These are phyloP conservation scores for Dianthus caryophyllus DNA, from an alignment of 148 eudicot species.

Conservation along the genomic window DNA sequence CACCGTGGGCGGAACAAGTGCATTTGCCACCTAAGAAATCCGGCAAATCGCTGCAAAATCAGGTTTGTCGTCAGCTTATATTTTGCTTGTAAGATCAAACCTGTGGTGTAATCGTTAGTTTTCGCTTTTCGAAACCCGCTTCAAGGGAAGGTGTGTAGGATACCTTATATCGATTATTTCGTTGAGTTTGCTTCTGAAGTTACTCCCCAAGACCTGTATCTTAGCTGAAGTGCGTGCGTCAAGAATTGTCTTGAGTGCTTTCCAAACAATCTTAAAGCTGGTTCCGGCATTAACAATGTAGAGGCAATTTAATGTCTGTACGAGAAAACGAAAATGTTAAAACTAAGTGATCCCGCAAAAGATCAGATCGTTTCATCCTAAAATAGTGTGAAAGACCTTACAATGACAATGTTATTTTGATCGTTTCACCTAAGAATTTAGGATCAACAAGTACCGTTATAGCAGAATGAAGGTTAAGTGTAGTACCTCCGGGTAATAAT, in stretches of 20 bases:
- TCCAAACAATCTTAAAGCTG: slow-evolving; percentile 52
- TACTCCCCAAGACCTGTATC: slow-evolving; percentile 59
- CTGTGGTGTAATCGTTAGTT: not conserved
- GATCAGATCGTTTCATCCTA: no score
- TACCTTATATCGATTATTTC: slow-evolving; percentile 61
- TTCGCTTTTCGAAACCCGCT: not conserved
- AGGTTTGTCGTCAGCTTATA: not conserved
- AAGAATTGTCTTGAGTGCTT: slow-evolving; percentile 45
- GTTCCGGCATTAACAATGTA: slow-evolving; percentile 59
- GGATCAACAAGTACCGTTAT: no score
- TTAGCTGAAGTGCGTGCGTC: slow-evolving; percentile 50
- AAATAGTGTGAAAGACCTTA: no score
- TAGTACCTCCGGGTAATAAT: slow-evolving; percentile 64
- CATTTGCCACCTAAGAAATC: slow-evolving; percentile 57
- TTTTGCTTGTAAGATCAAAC: not conserved
- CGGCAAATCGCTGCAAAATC: slow-evolving; percentile 47
- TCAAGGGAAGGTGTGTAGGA: not conserved
- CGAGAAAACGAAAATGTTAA: not conserved
- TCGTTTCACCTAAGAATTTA: no score
- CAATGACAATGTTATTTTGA: no score
- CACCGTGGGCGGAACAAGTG: slow-evolving; percentile 50
- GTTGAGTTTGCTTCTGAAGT: slow-evolving; percentile 37
- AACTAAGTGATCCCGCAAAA: no score
- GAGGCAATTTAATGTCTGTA: slow-evolving; percentile 51
- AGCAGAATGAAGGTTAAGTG: not conserved